Conservation (phyloP, 306 rosid species). For the Datisca glomerata region DNA sequence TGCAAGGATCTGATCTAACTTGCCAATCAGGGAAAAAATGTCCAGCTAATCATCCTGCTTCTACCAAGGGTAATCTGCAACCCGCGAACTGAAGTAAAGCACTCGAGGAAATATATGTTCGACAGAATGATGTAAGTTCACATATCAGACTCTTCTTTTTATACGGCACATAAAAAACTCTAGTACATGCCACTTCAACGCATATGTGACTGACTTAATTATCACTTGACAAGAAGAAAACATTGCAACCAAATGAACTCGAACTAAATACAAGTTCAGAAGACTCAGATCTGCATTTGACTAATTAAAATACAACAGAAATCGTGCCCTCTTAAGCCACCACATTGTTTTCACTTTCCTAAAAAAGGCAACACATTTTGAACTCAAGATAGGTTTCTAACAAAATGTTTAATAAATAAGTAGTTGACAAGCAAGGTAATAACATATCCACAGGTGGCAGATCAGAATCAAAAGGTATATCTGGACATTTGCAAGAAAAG, state of each 20-base stretch:
- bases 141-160: not conserved
- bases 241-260: not conserved
- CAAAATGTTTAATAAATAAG: too few relatives aligned
- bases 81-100: constrained; percentile 61
- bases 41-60: constrained; percentile 37
- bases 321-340: too few relatives aligned
- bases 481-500: too few relatives aligned
- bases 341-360: too few relatives aligned
- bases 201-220: not conserved
- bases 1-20: constrained; percentile 30
- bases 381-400: too few relatives aligned
- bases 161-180: too few relatives aligned
- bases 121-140: constrained; percentile 18
- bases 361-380: too few relatives aligned
- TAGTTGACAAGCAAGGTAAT: not conserved
- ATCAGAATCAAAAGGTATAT: too few relatives aligned
- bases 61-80: constrained; percentile 47
- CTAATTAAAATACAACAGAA: constrained; percentile 1
- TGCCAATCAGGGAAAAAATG: constrained; percentile 28
- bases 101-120: constrained; percentile 42
- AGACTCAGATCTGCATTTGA: not conserved
- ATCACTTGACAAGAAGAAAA: constrained; percentile 4
- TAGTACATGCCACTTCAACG: constrained; percentile 18
- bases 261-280: not conserved
- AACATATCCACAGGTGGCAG: not conserved